These are phyloP conservation scores for Stachybotrys chlorohalonatus DNA, from an alignment of 2,329 filamentous ascomycete genomes.

Conservation along the genomic window DNA sequence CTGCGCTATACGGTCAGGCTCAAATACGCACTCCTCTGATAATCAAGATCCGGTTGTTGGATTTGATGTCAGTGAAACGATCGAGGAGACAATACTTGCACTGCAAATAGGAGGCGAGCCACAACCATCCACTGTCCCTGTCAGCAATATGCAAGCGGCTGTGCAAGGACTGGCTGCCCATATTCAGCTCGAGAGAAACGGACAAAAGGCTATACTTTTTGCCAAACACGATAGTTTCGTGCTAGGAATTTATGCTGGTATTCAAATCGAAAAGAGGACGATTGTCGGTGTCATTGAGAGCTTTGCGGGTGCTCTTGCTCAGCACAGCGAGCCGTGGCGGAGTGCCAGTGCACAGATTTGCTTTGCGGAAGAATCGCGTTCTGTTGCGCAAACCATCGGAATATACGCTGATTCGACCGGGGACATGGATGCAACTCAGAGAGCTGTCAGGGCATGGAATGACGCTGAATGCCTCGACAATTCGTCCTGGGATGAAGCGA, in stretches of 20 bases:
- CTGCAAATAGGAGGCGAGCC: background rate
- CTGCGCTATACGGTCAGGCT: background rate
- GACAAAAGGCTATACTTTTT: background rate
- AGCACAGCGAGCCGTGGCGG: background rate
- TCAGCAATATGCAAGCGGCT: background rate
- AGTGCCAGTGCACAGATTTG: background rate
- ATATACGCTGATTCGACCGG: slow-evolving; percentile 1
- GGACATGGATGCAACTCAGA: slow-evolving; percentile 3
- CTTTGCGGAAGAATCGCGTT: background rate
- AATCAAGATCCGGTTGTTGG: no score
- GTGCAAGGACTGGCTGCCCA: background rate
- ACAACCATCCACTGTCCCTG: background rate
- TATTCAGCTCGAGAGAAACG: background rate
- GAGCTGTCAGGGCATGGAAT: slow-evolving; percentile 1
- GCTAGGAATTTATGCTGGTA: background rate
- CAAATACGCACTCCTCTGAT: no score
- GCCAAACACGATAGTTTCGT: background rate
- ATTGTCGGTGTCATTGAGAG: background rate
- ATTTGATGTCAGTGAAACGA: no score
- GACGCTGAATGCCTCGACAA: background rate
- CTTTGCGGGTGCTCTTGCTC: background rate
- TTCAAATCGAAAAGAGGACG: background rate
- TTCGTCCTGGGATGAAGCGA: background rate
- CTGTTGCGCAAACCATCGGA: background rate
- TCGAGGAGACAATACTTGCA: no score